Percentiles rank a stretch among this genome's conserved stretches.
Conservation (phyloP, 75 land plant species). For the Pinus tabuliformis region DNA sequence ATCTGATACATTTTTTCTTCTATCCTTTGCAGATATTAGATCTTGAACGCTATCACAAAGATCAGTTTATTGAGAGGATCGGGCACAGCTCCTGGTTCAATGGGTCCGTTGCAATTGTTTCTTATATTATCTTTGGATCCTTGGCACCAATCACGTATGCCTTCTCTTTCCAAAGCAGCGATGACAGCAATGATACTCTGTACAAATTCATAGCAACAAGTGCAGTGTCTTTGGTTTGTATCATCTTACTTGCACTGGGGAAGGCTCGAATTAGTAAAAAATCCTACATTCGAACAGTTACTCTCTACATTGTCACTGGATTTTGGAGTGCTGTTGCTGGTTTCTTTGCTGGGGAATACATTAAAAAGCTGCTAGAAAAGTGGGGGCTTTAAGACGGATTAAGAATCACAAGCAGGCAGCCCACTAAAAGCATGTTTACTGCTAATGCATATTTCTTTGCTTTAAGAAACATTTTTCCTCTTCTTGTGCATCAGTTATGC, state of each 20-base stretch:
- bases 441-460: too few relatives aligned
- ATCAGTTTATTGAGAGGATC: conserved; percentile 41
- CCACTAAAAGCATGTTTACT: too few relatives aligned
- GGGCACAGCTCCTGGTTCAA: conserved; percentile 53
- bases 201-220: conserved; percentile 67
- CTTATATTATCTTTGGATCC: conserved; percentile 68
- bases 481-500: too few relatives aligned
- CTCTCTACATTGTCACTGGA: conserved; percentile 34
- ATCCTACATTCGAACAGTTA: conserved; percentile 31
- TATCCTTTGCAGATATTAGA: conserved; percentile 19
- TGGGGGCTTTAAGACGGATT: conserved; percentile 30
- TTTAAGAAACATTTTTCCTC: too few relatives aligned
- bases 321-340: conserved; percentile 43
- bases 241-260: conserved; percentile 50
- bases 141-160: conserved; percentile 33
- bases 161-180: too few relatives aligned
- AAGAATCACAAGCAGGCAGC: neutral
- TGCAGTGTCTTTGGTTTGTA: conserved; percentile 41
- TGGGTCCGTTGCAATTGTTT: conserved; percentile 52
- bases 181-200: too few relatives aligned
- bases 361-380: conserved; percentile 41
- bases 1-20: neutral
- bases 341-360: conserved; percentile 51
- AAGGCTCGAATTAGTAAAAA: conserved; percentile 47
- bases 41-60: conserved; percentile 8